Conservation (phyloP, 306 rosid genomes). For the Trifolium subterraneum region DNA sequence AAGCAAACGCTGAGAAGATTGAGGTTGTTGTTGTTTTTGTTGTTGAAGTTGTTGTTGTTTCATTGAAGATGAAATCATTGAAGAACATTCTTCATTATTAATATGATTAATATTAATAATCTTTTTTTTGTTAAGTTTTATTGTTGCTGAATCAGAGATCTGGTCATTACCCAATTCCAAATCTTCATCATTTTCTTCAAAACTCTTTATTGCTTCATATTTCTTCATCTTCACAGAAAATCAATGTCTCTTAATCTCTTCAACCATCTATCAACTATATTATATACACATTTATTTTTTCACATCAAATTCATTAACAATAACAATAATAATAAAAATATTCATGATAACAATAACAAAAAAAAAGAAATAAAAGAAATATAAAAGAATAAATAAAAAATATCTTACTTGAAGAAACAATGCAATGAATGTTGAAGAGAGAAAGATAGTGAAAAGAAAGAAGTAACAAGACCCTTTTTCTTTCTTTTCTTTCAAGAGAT, state of each 20-base stretch:
- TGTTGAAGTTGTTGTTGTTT: conserved; percentile 14
- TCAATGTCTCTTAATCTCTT: conserved; percentile 1
- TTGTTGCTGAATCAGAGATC: conserved; percentile 45
- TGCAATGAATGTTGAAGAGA: conserved; percentile 1
- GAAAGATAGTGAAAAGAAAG: not conserved
- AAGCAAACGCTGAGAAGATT: conserved; percentile 60
- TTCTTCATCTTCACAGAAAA: conserved; percentile 42
- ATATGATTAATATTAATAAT: not conserved
- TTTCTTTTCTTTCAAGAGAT: too few species aligned
- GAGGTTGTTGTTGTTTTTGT: conserved; percentile 7
- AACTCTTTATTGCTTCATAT: conserved; percentile 51
- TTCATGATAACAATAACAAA: not conserved
- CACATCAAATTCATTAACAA: not conserved
- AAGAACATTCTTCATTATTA: conserved; percentile 27
- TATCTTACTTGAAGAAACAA: conserved; percentile 30
- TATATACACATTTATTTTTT: not conserved
- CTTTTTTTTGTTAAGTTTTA: not conserved
- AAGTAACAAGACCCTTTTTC: not conserved
- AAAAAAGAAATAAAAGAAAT: not conserved
- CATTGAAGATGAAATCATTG: not conserved
- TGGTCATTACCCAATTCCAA: conserved; percentile 62
- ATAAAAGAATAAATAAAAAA: not conserved
- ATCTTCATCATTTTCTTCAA: conserved; percentile 55
- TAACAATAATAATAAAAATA: not conserved
- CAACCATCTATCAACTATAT: conserved; percentile 19